These are phyloP conservation scores for Cryptosporidium xiaoi DNA, from an alignment of 169 alveolate species.

Conservation along the genomic window DNA sequence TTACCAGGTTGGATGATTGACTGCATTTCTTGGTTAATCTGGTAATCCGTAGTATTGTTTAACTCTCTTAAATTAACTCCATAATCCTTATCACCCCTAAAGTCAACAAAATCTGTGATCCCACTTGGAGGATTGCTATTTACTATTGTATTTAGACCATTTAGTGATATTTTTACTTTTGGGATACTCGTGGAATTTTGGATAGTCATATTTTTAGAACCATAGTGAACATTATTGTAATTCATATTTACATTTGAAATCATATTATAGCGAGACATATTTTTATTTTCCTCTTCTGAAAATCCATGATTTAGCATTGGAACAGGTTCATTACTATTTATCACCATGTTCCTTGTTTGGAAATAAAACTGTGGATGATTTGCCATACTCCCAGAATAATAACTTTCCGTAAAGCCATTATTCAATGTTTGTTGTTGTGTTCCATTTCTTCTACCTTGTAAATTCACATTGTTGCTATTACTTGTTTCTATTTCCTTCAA, in stretches of 20 bases:
- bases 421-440: not conserved
- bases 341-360: conserved; percentile 29
- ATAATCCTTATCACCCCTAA: not conserved
- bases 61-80: conserved; percentile 3
- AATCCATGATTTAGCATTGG: not conserved
- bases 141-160: not conserved
- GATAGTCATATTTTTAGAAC: not conserved
- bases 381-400: not conserved
- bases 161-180: conserved; percentile 36
- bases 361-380: conserved; percentile 16
- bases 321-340: conserved; percentile 10
- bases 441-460: not conserved
- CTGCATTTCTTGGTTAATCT: not conserved
- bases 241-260: not conserved
- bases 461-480: not conserved
- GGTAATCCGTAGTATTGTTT: not conserved
- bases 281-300: not conserved
- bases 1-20: not conserved
- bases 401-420: conserved; percentile 16
- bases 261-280: not conserved
- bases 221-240: not conserved
- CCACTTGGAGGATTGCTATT: conserved; percentile 7
- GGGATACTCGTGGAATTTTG: not conserved
- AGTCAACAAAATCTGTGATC: not conserved
- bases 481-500: not conserved